Conservation (phyloP, 331 rosid genomes). For the Ulmus americana region DNA sequence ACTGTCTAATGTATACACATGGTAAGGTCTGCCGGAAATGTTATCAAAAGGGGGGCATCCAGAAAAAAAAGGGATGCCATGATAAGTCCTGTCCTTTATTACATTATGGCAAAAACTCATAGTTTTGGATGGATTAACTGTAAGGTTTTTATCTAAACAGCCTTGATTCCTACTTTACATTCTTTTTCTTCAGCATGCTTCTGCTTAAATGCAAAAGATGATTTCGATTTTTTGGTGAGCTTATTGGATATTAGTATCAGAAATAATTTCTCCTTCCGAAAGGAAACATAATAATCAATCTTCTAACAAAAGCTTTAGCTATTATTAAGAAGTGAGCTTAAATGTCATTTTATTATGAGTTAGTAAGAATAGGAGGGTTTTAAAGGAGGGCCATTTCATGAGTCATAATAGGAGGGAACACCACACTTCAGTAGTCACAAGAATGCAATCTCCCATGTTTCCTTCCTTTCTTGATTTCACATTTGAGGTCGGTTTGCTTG, state of each 20-base stretch:
- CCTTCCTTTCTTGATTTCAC: background rate
- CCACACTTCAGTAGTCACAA: background rate
- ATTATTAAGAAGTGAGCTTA: too few relatives aligned
- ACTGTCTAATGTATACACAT: slow-evolving; percentile 73
- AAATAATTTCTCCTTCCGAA: too few relatives aligned
- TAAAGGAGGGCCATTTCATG: too few relatives aligned
- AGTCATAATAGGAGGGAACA: too few relatives aligned
- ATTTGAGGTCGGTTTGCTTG: background rate
- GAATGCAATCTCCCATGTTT: background rate
- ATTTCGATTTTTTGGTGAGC: too few relatives aligned
- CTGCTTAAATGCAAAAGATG: too few relatives aligned
- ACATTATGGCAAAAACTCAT: slow-evolving; percentile 27
- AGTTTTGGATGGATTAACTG: slow-evolving; percentile 2
- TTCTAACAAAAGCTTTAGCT: too few relatives aligned
- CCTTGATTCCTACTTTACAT: background rate
- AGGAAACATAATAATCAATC: too few relatives aligned
- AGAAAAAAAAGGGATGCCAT: slow-evolving; percentile 30
- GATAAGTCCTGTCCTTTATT: slow-evolving; percentile 53
- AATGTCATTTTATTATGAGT: too few relatives aligned
- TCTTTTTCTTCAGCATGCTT: background rate
- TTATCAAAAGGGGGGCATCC: slow-evolving; percentile 42
- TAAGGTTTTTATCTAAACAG: slow-evolving; percentile 4
- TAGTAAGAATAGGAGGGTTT: too few relatives aligned
- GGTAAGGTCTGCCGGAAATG: slow-evolving; percentile 72
- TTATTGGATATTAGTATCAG: too few relatives aligned